Evolutionary conservation across 2,329 filamentous ascomycete genomes (phyloP), one percentile per base, ranked within the genome.

Genomic region (Aspergillus glaucus): DNA sequence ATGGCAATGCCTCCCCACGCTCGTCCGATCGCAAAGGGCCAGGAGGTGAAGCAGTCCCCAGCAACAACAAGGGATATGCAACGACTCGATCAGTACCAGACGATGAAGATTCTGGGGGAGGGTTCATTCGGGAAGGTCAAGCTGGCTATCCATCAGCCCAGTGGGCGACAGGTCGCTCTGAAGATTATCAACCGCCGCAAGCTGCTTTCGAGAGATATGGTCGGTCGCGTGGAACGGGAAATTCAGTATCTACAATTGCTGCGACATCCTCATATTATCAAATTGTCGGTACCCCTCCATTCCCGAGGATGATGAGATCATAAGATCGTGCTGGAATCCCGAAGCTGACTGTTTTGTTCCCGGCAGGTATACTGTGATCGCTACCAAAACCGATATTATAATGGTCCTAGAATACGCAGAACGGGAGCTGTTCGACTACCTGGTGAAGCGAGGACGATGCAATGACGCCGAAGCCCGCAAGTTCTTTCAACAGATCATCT

Each of bases 341-440:
- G 49, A 40, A 49, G 41, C 58, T 61, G 45, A 65, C 51, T 43
- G 8, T 6, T 37, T 36, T 43, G 17, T 30, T 43, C 34, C 34
- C 1, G 45, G 39, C 61, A 93, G 88, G 49, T 95, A 89, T 71
- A 97, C 93, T 26, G 93, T 98, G 55, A 97, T 98, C 68, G 96
- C 95, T 54, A 96, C 92, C 6, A 82, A 85, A 21, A 84, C 81
- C 53, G 93, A 98, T 68, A 98, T 98, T 66, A 93, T 97, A 70
- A 98, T 98, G 93, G 93, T 98, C 44, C 82, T 98, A 58, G 93
- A 98, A 71, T 98, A 95, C 71, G 93, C 93, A 39, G 93, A 93
- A 53, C 88, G 88, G 52, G 93, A 98, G 71, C 79, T 98, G 51
- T 98, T 98, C 72, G 92, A 98, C 71, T 97, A 97, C 72, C 93